Percentiles rank a stretch among this genome's conserved stretches.
Evolutionary conservation across 148 eudicot species (phyloP).

Genomic region (Fallopia convolvulus): DNA sequence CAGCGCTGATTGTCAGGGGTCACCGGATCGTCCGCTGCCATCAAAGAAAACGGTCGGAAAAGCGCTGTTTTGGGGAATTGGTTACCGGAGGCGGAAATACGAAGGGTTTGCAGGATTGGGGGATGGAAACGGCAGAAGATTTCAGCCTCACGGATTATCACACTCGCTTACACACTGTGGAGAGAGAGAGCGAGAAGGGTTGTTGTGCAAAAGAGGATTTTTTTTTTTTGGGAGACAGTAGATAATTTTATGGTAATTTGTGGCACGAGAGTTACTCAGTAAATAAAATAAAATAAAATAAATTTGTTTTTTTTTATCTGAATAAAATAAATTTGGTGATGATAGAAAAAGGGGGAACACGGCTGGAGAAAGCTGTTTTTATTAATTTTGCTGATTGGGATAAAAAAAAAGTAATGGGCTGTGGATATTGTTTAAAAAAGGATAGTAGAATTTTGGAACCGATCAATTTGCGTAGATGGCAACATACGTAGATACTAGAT

Average conservation of each 20-base stretch:
- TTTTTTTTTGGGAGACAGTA: background rate
- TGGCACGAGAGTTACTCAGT: background rate
- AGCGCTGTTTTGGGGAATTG: background rate
- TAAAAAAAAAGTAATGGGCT: too few species aligned
- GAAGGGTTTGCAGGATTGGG: background rate
- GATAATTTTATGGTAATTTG: background rate
- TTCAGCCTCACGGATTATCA: too few species aligned
- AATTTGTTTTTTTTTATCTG: too few species aligned
- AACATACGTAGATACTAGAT: too few species aligned
- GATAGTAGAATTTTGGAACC: too few species aligned
- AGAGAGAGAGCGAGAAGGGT: background rate
- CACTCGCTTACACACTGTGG: background rate
- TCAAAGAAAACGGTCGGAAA: background rate
- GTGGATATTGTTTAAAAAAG: too few species aligned
- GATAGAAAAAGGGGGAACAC: too few species aligned
- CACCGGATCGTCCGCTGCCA: background rate
- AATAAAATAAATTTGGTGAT: too few species aligned
- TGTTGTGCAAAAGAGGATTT: background rate
- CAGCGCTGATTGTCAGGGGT: conserved; percentile 54
- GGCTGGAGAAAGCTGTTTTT: too few species aligned
- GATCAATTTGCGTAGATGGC: too few species aligned
- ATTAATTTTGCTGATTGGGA: too few species aligned
- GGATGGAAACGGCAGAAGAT: background rate
- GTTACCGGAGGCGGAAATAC: background rate
- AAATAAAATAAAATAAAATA: too few species aligned